Percentiles rank a stretch among this genome's conserved stretches.
Conservation (phyloP, 495 filamentous ascomycete genomes). For the Astrocystis sublimbata region DNA sequence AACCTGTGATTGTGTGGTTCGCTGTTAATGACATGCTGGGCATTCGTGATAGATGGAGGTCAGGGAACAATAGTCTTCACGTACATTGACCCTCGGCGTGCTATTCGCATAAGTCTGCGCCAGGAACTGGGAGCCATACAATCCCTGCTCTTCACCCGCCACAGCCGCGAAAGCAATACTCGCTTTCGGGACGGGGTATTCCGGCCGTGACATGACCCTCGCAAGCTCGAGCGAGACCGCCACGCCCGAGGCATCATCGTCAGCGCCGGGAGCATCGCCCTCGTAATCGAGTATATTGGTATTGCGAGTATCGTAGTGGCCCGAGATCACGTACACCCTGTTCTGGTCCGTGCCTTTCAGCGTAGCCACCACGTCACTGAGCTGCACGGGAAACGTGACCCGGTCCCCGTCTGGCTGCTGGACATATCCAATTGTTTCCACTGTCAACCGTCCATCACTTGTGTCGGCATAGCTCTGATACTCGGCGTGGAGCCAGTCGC, state of each 20-base stretch:
- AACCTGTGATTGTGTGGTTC: constrained; percentile 33
- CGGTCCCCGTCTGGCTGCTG: constrained; percentile 41
- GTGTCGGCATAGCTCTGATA: constrained; percentile 40
- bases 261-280: constrained; percentile 54
- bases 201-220: constrained; percentile 43
- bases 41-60: background rate
- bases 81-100: constrained; percentile 33
- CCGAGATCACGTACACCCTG: constrained; percentile 52
- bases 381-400: constrained; percentile 46
- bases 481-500: constrained; percentile 53
- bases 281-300: constrained; percentile 51
- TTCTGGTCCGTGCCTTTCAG: constrained; percentile 48
- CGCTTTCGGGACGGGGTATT: constrained; percentile 38
- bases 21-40: background rate
- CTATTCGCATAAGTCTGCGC: constrained; percentile 50
- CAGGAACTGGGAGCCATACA: constrained; percentile 49
- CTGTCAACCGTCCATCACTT: constrained; percentile 44
- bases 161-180: constrained; percentile 56
- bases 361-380: constrained; percentile 54
- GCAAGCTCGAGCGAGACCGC: constrained; percentile 51
- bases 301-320: constrained; percentile 55
- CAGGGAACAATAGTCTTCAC: constrained; percentile 4
- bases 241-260: constrained; percentile 50
- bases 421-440: constrained; percentile 47
- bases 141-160: constrained; percentile 55